phyloP scores from a whole-genome alignment of 2,329 filamentous ascomycete genomes.

The Beauveria sp. region DNA sequence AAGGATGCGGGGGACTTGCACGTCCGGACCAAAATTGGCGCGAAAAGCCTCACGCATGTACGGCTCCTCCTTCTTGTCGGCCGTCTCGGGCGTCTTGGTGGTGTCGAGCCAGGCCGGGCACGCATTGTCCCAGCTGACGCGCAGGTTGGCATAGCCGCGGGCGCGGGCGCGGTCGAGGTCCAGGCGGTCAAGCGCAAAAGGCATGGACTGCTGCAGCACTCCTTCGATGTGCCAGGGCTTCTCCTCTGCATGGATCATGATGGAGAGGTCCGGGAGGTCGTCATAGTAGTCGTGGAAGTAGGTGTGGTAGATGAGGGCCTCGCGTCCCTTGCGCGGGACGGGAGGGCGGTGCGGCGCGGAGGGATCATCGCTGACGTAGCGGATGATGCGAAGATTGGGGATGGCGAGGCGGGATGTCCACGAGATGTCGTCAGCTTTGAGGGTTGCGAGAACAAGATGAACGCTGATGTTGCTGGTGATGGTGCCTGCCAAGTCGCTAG shows the following conservation, averaged over 20 bases:
- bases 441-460: conserved; percentile 24
- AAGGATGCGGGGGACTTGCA: conserved; percentile 23
- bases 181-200: conserved; percentile 25
- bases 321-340: conserved; percentile 50
- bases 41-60: conserved; percentile 23
- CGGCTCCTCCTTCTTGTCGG: conserved; percentile 22
- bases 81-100: conserved; percentile 17
- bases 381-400: conserved; percentile 27
- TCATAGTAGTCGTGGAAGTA: conserved; percentile 58
- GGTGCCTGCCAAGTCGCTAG: background rate
- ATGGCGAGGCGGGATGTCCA: conserved; percentile 23
- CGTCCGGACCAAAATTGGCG: conserved; percentile 20
- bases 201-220: conserved; percentile 25
- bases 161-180: conserved; percentile 31
- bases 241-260: conserved; percentile 56
- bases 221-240: conserved; percentile 28
- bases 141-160: conserved; percentile 47
- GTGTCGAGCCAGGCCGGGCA: conserved; percentile 47
- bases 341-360: conserved; percentile 39
- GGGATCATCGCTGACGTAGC: conserved; percentile 44
- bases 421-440: conserved; percentile 21
- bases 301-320: conserved; percentile 54
- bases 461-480: conserved; percentile 17
- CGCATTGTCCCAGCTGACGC: conserved; percentile 46
- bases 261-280: conserved; percentile 46